phyloP scores from a whole-genome alignment of 352 stramenopile genomes.

The Globisporangium rhizosaccharum region DNA sequence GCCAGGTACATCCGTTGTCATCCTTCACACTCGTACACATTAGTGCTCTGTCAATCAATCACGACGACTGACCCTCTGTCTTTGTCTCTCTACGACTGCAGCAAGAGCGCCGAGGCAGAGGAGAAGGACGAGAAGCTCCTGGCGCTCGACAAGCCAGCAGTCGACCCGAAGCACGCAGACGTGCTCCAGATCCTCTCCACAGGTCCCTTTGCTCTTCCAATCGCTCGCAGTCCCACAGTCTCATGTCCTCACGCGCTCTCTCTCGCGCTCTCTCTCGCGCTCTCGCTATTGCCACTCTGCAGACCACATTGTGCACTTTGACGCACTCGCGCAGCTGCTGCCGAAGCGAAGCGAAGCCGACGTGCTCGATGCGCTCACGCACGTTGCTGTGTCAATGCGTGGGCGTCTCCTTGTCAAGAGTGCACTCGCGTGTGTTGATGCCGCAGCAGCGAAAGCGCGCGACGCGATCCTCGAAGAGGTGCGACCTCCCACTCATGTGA shows the following conservation, averaged over 20 bases:
- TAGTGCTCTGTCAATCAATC: slow-evolving; percentile 3
- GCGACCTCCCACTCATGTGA: neutral
- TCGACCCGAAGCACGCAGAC: slow-evolving; percentile 27
- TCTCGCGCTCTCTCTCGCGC: no score
- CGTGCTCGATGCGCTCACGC: slow-evolving; percentile 31
- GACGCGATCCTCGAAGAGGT: slow-evolving; percentile 55
- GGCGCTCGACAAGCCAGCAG: slow-evolving; percentile 10
- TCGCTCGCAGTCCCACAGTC: neutral
- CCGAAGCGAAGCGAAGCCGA: slow-evolving; percentile 30
- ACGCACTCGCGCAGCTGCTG: slow-evolving; percentile 34
- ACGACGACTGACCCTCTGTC: neutral
- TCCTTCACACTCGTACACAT: no score
- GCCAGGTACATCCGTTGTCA: slow-evolving; percentile 14
- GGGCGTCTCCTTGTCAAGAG: slow-evolving; percentile 40
- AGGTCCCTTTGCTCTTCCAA: slow-evolving; percentile 1
- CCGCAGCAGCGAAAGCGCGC: slow-evolving; percentile 24
- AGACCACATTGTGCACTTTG: slow-evolving; percentile 47
- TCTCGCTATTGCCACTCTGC: neutral
- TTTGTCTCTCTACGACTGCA: slow-evolving; percentile 1
- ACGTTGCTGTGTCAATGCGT: slow-evolving; percentile 36
- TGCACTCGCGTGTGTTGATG: slow-evolving; percentile 27
- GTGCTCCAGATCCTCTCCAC: slow-evolving; percentile 24
- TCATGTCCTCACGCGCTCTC: neutral
- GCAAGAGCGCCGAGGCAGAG: slow-evolving; percentile 24
- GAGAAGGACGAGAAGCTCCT: slow-evolving; percentile 35